These are phyloP conservation scores for Colletotrichum chrysophilum DNA, from an alignment of 2,329 filamentous ascomycete genomes.

Conservation along the genomic window DNA sequence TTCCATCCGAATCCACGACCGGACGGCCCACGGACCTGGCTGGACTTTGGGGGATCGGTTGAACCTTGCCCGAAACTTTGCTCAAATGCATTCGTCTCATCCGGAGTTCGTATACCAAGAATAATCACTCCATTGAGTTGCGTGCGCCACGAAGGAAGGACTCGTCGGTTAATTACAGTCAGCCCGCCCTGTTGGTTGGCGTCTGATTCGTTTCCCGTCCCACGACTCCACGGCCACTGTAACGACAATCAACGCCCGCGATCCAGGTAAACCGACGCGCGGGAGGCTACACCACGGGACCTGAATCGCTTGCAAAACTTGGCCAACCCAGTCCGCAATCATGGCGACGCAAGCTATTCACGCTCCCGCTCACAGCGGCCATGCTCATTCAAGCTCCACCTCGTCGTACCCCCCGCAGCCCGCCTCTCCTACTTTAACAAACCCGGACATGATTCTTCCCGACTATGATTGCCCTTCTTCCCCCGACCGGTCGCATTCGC, in stretches of 20 bases:
- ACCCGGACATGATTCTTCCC: conserved; percentile 93
- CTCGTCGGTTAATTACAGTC: not conserved
- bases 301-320: conserved; percentile 1
- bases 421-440: conserved; percentile 85
- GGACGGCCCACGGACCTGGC: not conserved
- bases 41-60: not conserved
- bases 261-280: not conserved
- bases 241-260: conserved; percentile 15
- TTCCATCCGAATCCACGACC: conserved; percentile 4
- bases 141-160: not conserved
- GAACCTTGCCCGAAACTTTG: not conserved
- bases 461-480: conserved; percentile 65
- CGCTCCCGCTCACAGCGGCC: conserved; percentile 13
- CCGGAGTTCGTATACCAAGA: not conserved
- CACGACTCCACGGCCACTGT: conserved; percentile 6
- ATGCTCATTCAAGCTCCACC: conserved; percentile 25
- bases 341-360: conserved; percentile 36
- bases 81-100: conserved; percentile 11
- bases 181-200: not conserved
- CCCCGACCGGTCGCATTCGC: conserved; percentile 56
- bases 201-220: not conserved
- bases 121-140: not conserved
- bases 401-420: conserved; percentile 55
- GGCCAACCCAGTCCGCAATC: not conserved
- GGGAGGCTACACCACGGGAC: not conserved